Conservation (phyloP, 2,329 filamentous ascomycete species). For the Drechslerella dactyloides region DNA sequence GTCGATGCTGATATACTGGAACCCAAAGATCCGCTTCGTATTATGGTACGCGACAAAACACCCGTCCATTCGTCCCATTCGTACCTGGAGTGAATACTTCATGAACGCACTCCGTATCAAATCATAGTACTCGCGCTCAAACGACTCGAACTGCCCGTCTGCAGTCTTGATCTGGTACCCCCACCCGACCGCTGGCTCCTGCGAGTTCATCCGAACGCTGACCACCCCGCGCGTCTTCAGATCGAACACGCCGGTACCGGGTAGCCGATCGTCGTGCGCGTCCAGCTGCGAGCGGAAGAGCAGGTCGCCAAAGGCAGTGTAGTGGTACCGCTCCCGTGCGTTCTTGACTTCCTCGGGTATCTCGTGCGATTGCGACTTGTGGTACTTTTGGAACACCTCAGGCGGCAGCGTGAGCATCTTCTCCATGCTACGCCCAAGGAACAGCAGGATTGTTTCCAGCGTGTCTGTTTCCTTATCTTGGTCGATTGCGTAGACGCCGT, state of each 20-base stretch:
- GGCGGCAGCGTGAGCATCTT: slow-evolving; percentile 86
- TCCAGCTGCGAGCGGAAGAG: slow-evolving; percentile 95
- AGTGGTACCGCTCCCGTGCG: slow-evolving; percentile 81
- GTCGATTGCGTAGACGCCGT: slow-evolving; percentile 91
- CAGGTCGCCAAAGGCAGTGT: slow-evolving; percentile 83
- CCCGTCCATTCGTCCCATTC: slow-evolving; percentile 97
- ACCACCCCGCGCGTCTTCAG: slow-evolving; percentile 93
- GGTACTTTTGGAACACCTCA: slow-evolving; percentile 84
- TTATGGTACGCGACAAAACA: slow-evolving; percentile 98
- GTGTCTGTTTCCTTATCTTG: slow-evolving; percentile 88
- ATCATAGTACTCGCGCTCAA: slow-evolving; percentile 93
- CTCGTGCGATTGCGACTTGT: slow-evolving; percentile 70
- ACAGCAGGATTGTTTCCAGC: slow-evolving; percentile 80
- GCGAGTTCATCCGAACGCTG: slow-evolving; percentile 84
- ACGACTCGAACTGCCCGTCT: slow-evolving; percentile 84
- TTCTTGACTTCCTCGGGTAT: slow-evolving; percentile 75
- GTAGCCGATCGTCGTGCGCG: slow-evolving; percentile 81
- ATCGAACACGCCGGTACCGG: slow-evolving; percentile 92
- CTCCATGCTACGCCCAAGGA: slow-evolving; percentile 94
- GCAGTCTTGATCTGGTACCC: slow-evolving; percentile 84
- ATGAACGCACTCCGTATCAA: slow-evolving; percentile 94
- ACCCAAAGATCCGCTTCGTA: slow-evolving; percentile 91
- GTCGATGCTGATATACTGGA: slow-evolving; percentile 84
- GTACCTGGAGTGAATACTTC: slow-evolving; percentile 95
- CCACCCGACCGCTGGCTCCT: slow-evolving; percentile 72